Conservation (phyloP, 257 asterid genomes). For the Ballota nigra region DNA sequence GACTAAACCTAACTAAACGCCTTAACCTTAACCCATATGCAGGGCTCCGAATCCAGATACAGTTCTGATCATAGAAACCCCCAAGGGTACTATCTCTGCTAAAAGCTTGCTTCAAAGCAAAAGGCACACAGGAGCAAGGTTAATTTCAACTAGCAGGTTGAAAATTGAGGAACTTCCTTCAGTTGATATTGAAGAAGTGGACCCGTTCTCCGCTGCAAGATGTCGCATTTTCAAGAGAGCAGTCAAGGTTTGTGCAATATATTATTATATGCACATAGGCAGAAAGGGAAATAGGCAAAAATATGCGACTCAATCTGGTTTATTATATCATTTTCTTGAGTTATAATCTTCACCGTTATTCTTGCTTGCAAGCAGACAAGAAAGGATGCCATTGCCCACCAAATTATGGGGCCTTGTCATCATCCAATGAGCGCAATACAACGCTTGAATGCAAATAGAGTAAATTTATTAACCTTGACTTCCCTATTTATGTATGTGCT, state of each 20-base stretch:
- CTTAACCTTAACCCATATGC: slow-evolving; percentile 3
- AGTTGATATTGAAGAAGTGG: slow-evolving; percentile 52
- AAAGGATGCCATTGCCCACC: slow-evolving; percentile 74
- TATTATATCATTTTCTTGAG: slow-evolving; percentile 3
- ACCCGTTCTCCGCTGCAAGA: slow-evolving; percentile 85
- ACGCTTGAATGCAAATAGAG: slow-evolving; percentile 56
- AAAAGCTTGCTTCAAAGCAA: slow-evolving; percentile 74
- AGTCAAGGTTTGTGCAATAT: slow-evolving; percentile 48
- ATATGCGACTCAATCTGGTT: not conserved
- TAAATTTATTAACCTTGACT: slow-evolving; percentile 31
- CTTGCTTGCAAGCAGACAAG: slow-evolving; percentile 45
- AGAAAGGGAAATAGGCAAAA: not conserved
- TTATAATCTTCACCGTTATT: slow-evolving; percentile 18
- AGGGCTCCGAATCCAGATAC: slow-evolving; percentile 95
- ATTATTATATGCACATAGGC: not conserved
- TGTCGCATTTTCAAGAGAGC: slow-evolving; percentile 58
- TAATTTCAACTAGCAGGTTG: slow-evolving; percentile 75
- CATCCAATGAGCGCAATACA: slow-evolving; percentile 59
- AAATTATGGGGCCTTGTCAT: slow-evolving; percentile 69
- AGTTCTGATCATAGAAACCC: slow-evolving; percentile 85
- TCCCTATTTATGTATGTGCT: slow-evolving; percentile 1
- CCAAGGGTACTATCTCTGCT: slow-evolving; percentile 77
- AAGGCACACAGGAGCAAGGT: slow-evolving; percentile 72
- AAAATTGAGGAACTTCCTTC: slow-evolving; percentile 64
- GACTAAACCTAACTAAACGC: not conserved